Base-by-base conservation (phyloP, 352 stramenopile genomes). In the Globisporangium megalacanthum region DNA sequence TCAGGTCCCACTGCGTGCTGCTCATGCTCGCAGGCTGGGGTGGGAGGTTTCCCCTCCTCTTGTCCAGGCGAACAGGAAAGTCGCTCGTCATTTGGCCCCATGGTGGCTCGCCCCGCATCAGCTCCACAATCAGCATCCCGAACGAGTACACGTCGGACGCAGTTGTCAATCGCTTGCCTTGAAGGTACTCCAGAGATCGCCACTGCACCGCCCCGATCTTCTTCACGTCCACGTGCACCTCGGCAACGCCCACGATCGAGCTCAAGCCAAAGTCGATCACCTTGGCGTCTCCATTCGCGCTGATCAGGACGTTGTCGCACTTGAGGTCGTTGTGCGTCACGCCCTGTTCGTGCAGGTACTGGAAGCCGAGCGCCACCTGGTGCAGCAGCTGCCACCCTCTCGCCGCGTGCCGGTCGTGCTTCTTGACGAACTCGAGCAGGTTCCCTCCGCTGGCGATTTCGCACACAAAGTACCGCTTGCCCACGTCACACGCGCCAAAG, bases 71-170 rank as follows among this genome's bases (percentile, higher is more conserved):
- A 14, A 39, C 31, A 14, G 14, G n/a, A 29, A 52, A 39, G 11
- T 29, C 25, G 1, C 0, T 1, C 8, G 29, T 41, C 13, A 15
- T 19, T 5, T 9, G 37, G 1, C 47, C 25, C 47, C 25, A 52
- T 22, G 29, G 47, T 22, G 33, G 14, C n/a, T 41, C 33, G 25
- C 47, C 47, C 3, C 20, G 36, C 47, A 52, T 17, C 5, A 17
- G 15, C 22, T 52, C 47, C 73, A 90, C 41, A 75, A 86, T 53
- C 73, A 79, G 51, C 33, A 55, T 55, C 11, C 15, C 50, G 20
- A 55, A 47, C 50, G 50, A 55, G 33, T 47, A 55, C 4, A 55
- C 36, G 20, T 55, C 50, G 3, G 50, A 47, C 35, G 50, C 50
- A 29, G 20, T n/a, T n/a, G 50, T 44, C 10, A 33, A 33, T 4